Percentiles rank a stretch among this genome's conserved stretches.
Evolutionary conservation across 495 filamentous ascomycete species (phyloP).

Genomic region (Bathelium albidoporum): DNA sequence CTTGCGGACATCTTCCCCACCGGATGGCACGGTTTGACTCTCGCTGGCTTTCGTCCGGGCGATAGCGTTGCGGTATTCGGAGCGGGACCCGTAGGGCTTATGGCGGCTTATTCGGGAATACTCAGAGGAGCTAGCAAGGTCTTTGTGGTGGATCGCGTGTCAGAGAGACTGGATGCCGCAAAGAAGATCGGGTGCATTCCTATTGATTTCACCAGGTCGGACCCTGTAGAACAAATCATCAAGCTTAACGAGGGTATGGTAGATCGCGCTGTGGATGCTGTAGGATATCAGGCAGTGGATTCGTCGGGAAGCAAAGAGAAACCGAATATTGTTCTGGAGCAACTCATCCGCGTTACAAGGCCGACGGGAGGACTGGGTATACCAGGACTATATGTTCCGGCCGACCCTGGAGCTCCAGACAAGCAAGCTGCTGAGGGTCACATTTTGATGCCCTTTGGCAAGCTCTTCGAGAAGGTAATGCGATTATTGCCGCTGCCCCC

Average conservation of each 20-base stretch:
- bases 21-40: constrained; percentile 48
- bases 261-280: constrained; percentile 43
- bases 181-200: constrained; percentile 44
- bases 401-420: constrained; percentile 33
- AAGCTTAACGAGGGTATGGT: constrained; percentile 37
- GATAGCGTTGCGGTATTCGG: constrained; percentile 46
- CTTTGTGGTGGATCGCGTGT: constrained; percentile 45
- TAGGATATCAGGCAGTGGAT: constrained; percentile 45
- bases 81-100: constrained; percentile 44
- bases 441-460: constrained; percentile 49
- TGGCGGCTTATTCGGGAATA: constrained; percentile 46
- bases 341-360: constrained; percentile 29
- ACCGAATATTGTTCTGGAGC: constrained; percentile 32
- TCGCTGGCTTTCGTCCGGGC: constrained; percentile 44
- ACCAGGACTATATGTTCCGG: constrained; percentile 31
- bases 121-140: constrained; percentile 44
- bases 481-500: not conserved
- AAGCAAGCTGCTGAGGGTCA: constrained; percentile 40
- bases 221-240: constrained; percentile 35
- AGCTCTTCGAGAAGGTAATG: constrained; percentile 49
- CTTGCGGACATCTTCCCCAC: constrained; percentile 49
- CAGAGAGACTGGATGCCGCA: constrained; percentile 40
- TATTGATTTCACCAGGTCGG: constrained; percentile 26
- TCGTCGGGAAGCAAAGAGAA: constrained; percentile 29
- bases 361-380: constrained; percentile 31